Percentiles rank a stretch among this genome's conserved stretches.
Conservation (phyloP, 495 filamentous ascomycete genomes). For the Penicillium antarcticum region DNA sequence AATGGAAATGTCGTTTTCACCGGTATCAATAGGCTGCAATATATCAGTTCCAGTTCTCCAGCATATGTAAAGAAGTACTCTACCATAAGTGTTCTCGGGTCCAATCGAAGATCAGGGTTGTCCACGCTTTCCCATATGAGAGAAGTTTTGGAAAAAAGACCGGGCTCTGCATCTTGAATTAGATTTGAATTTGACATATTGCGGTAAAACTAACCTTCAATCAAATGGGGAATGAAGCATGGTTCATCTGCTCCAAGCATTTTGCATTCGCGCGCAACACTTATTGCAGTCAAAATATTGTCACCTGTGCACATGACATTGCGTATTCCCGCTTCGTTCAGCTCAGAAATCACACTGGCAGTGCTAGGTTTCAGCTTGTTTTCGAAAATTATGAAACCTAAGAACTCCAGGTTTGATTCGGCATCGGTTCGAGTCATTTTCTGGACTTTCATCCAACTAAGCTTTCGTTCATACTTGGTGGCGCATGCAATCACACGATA, state of each 20-base stretch:
- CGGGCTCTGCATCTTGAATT: constrained; percentile 43
- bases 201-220: constrained; percentile 52
- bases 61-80: constrained; percentile 2
- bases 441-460: constrained; percentile 90
- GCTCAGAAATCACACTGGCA: constrained; percentile 70
- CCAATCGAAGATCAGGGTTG: constrained; percentile 69
- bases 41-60: constrained; percentile 23
- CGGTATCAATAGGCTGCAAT: constrained; percentile 63
- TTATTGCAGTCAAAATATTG: constrained; percentile 96
- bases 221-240: constrained; percentile 89
- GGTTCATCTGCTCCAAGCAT: constrained; percentile 76
- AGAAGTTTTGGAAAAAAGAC: constrained; percentile 62
- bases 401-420: constrained; percentile 77
- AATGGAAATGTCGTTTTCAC: constrained; percentile 72
- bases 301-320: constrained; percentile 98
- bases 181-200: background rate
- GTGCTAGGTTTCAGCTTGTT: constrained; percentile 94
- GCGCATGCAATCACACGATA: constrained; percentile 98
- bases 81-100: constrained; percentile 72
- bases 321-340: constrained; percentile 81
- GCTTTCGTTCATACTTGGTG: constrained; percentile 76
- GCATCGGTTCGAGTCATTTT: constrained; percentile 86
- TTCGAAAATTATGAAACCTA: constrained; percentile 97
- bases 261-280: constrained; percentile 89
- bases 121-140: constrained; percentile 92